Evolutionary conservation across 345 rosid species (phyloP).

Genomic region (Rhodamnia argentea): DNA sequence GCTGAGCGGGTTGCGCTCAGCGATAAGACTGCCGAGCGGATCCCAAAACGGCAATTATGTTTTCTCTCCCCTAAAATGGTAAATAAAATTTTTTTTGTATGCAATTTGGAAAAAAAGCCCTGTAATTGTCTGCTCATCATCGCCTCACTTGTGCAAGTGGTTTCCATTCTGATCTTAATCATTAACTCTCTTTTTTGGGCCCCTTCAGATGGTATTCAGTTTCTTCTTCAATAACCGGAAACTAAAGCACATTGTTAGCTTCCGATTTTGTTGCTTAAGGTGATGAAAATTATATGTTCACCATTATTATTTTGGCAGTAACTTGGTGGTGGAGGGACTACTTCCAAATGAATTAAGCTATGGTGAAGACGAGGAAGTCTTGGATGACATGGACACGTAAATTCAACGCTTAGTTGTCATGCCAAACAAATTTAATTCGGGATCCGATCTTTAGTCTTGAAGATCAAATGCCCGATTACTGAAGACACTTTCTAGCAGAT

Average conservation of each 20-base stretch:
- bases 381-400: slow-evolving; percentile 88
- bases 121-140: slow-evolving; percentile 24
- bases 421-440: neutral
- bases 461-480: neutral
- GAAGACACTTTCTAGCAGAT: neutral
- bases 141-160: neutral
- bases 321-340: slow-evolving; percentile 62
- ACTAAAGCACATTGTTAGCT: slow-evolving; percentile 74
- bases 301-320: slow-evolving; percentile 29
- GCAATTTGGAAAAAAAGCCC: no score
- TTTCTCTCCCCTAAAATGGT: no score
- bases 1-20: no score
- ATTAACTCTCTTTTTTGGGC: neutral
- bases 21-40: no score
- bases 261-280: slow-evolving; percentile 79
- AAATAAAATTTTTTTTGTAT: no score
- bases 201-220: slow-evolving; percentile 76
- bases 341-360: no score
- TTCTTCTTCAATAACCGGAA: slow-evolving; percentile 92
- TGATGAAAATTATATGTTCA: neutral
- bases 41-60: no score
- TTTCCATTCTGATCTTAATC: neutral
- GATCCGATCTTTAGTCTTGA: no score
- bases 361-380: no score
- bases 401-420: neutral